phyloP scores from a whole-genome alignment of 2,329 filamentous ascomycete species.

The Fusarium oligoseptatum region DNA sequence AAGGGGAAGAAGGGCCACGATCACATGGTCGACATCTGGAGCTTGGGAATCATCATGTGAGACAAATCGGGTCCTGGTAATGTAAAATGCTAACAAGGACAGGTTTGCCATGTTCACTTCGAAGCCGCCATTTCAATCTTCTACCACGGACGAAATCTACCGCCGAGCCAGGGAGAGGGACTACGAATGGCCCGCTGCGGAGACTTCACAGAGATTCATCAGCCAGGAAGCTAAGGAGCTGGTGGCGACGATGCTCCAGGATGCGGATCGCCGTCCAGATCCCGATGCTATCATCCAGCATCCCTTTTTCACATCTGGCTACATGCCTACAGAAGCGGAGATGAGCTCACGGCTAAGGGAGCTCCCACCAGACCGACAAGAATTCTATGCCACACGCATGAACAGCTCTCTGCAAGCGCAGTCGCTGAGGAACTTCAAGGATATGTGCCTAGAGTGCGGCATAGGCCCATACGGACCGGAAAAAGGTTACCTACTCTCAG shows the following conservation, averaged over 20 bases:
- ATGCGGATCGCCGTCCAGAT: slow-evolving; percentile 79
- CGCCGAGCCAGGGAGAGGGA: slow-evolving; percentile 77
- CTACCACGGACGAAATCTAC: slow-evolving; percentile 89
- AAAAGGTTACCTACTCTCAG: slow-evolving; percentile 63
- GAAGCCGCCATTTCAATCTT: slow-evolving; percentile 95
- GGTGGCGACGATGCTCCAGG: slow-evolving; percentile 80
- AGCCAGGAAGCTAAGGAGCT: slow-evolving; percentile 82
- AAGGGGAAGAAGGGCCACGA: slow-evolving; percentile 96
- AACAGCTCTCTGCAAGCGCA: slow-evolving; percentile 59
- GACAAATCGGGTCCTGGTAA: slow-evolving; percentile 44
- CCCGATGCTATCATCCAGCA: slow-evolving; percentile 85
- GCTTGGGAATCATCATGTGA: slow-evolving; percentile 94
- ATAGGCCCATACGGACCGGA: slow-evolving; percentile 68
- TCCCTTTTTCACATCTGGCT: slow-evolving; percentile 82
- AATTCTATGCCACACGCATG: slow-evolving; percentile 68
- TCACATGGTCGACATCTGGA: slow-evolving; percentile 99
- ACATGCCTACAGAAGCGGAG: slow-evolving; percentile 73
- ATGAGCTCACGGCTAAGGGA: slow-evolving; percentile 72
- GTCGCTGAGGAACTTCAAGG: slow-evolving; percentile 66
- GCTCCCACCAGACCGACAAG: slow-evolving; percentile 66
- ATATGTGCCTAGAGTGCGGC: slow-evolving; percentile 69
- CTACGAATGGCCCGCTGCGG: slow-evolving; percentile 82
- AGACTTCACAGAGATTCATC: slow-evolving; percentile 76
- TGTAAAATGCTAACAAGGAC: slow-evolving; percentile 25
- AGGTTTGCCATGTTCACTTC: slow-evolving; percentile 97